These are phyloP conservation scores for Fusarium sublunatum DNA, from an alignment of 2,329 filamentous ascomycete species.

Conservation along the genomic window DNA sequence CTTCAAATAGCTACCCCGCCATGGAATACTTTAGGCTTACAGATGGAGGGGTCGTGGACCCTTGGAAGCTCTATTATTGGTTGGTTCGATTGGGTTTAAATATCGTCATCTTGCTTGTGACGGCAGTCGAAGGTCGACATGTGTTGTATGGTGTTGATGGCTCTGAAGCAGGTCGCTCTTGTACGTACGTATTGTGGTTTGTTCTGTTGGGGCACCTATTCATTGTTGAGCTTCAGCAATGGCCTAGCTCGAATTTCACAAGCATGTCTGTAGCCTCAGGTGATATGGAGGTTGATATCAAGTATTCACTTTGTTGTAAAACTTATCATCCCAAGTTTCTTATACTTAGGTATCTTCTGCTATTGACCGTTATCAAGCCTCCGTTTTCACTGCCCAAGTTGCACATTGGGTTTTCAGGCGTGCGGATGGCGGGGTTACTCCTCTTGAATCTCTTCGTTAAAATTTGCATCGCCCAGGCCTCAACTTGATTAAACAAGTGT, in stretches of 20 bases:
- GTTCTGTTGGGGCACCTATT: no score
- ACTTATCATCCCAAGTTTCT: no score
- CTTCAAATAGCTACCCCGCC: conserved; percentile 42
- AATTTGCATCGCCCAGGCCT: not conserved
- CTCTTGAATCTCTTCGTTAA: not conserved
- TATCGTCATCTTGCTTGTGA: not conserved
- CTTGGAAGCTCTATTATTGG: conserved; percentile 36
- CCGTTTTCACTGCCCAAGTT: no score
- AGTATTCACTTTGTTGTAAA: no score
- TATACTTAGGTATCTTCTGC: no score
- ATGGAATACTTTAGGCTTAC: conserved; percentile 29
- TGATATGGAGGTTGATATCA: no score
- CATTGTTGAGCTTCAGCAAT: no score
- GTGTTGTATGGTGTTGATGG: not conserved
- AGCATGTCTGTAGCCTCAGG: no score
- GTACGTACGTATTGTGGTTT: no score
- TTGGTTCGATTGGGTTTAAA: conserved; percentile 1
- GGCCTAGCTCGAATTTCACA: no score
- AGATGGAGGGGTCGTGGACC: conserved; percentile 46
- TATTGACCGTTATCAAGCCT: no score
- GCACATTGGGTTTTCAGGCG: not conserved
- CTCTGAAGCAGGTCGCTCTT: no score
- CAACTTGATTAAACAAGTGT: not conserved
- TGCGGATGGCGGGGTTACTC: not conserved
- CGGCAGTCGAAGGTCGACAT: not conserved